These are phyloP conservation scores for Dissophora globulifera DNA, from an alignment of 192 early-diverging fungal genomes.

Conservation along the genomic window DNA sequence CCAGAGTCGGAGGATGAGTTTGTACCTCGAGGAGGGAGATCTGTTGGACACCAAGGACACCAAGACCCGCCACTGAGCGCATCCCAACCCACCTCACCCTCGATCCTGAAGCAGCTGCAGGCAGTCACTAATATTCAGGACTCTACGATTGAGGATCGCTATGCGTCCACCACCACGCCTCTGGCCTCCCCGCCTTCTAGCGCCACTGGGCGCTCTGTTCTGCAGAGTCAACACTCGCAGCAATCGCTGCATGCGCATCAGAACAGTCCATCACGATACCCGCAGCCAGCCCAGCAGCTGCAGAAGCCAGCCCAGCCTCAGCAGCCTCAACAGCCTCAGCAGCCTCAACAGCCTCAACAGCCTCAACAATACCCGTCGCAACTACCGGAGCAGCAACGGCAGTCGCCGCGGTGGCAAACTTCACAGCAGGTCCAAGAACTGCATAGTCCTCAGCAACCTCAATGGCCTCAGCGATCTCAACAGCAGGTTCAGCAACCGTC, in stretches of 20 bases:
- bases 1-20: conserved; percentile 44
- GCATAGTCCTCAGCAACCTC: too few species aligned
- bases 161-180: not conserved
- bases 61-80: not conserved
- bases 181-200: not conserved
- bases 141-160: not conserved
- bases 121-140: conserved; percentile 19
- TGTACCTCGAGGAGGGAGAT: conserved; percentile 8
- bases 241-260: too few species aligned
- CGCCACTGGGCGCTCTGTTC: not conserved
- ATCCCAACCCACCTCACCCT: not conserved
- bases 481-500: not conserved
- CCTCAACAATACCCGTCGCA: not conserved
- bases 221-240: not conserved
- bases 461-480: not conserved
- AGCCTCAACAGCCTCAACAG: not conserved
- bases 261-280: too few species aligned
- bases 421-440: not conserved
- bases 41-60: not conserved
- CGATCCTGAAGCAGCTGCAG: conserved; percentile 21
- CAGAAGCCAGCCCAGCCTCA: too few species aligned
- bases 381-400: not conserved
- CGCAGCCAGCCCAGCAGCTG: too few species aligned
- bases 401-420: too few species aligned
- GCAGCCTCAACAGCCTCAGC: not conserved